A percentile compares a stretch with the other conserved stretches of the same genome.
These are phyloP conservation scores for Cladosporium sp. DNA, from an alignment of 2,329 filamentous ascomycete genomes.

Conservation along the genomic window DNA sequence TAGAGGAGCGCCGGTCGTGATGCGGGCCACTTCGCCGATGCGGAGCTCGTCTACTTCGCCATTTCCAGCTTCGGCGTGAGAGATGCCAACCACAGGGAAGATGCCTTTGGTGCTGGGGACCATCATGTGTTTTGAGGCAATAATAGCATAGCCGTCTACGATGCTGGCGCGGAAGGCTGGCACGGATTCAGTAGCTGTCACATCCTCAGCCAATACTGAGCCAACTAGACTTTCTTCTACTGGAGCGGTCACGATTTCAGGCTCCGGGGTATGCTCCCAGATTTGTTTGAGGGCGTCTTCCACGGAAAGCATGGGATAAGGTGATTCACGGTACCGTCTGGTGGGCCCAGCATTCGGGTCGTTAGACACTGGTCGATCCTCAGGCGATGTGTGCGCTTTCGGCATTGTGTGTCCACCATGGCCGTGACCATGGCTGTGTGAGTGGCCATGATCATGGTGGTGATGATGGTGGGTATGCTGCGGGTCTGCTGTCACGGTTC, in stretches of 20 bases:
- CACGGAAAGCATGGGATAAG: slow-evolving; percentile 87
- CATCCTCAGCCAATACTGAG: slow-evolving; percentile 74
- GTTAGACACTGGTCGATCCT: slow-evolving; percentile 54
- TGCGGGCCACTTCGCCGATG: slow-evolving; percentile 74
- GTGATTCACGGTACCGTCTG: slow-evolving; percentile 74
- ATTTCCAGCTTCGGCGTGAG: slow-evolving; percentile 73
- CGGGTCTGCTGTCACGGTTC: neutral
- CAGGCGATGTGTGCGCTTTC: slow-evolving; percentile 66
- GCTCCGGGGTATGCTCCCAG: slow-evolving; percentile 63
- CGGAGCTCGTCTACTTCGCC: slow-evolving; percentile 61
- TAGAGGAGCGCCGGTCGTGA: slow-evolving; percentile 90
- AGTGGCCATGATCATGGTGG: slow-evolving; percentile 44
- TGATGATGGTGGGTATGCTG: slow-evolving; percentile 19
- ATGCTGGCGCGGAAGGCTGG: slow-evolving; percentile 94
- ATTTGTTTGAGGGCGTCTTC: slow-evolving; percentile 73
- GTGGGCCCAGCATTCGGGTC: slow-evolving; percentile 57
- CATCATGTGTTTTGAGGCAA: slow-evolving; percentile 45
- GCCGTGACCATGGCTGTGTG: slow-evolving; percentile 44
- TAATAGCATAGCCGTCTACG: slow-evolving; percentile 90
- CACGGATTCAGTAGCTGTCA: slow-evolving; percentile 74
- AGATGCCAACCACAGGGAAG: slow-evolving; percentile 82
- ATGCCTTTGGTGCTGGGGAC: slow-evolving; percentile 63
- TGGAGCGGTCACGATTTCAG: slow-evolving; percentile 52
- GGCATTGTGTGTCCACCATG: slow-evolving; percentile 48
- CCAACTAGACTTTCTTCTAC: slow-evolving; percentile 67